Evolutionary conservation across 176 grass and related monocot species (phyloP).

Genomic region (Eleusine indica): DNA sequence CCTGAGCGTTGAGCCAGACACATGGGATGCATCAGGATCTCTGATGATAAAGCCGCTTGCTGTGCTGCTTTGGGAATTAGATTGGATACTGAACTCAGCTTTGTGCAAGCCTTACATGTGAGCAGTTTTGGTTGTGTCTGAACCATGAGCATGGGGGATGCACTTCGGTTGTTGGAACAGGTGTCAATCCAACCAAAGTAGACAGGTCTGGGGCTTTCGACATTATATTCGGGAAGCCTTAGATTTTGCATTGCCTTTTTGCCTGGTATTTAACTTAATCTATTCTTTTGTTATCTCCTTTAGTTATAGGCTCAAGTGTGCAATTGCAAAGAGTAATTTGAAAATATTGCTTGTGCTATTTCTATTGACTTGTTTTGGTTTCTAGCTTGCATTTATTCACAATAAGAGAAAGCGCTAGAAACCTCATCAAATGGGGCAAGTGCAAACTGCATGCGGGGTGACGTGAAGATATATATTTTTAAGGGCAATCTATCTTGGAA

Average conservation of each 20-base stretch:
- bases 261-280: background rate
- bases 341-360: background rate
- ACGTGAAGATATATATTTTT: background rate
- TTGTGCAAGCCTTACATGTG: constrained; percentile 16
- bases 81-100: constrained; percentile 27
- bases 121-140: constrained; percentile 19
- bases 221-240: background rate
- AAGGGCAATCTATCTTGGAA: background rate
- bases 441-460: background rate
- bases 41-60: constrained; percentile 39
- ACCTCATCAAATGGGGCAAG: background rate
- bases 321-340: background rate
- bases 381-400: background rate
- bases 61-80: constrained; percentile 30
- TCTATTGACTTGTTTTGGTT: background rate
- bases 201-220: background rate
- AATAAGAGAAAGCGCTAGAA: background rate
- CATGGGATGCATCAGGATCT: constrained; percentile 49
- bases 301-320: background rate
- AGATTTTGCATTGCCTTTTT: background rate
- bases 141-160: background rate
- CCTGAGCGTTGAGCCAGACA: constrained; percentile 30
- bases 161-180: constrained; percentile 22
- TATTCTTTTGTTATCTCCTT: background rate
- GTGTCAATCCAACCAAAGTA: constrained; percentile 8